Conservation (phyloP, 163 green algal genomes). For the Prototheca cutis region DNA sequence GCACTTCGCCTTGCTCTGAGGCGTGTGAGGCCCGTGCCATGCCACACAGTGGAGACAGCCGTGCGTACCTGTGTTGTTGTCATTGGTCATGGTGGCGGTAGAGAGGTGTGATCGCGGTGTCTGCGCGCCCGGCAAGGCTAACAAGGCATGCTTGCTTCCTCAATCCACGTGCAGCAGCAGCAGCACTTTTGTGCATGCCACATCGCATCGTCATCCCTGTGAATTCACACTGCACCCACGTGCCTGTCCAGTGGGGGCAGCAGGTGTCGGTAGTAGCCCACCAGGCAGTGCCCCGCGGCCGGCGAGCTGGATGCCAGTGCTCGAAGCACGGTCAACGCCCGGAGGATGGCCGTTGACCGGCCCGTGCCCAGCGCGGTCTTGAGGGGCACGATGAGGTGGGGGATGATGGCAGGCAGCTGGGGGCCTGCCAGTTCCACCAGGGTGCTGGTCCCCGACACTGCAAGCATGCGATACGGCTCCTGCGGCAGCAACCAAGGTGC, state of each 20-base stretch:
- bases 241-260: conserved; percentile 10
- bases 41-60: too few relatives aligned
- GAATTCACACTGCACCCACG: too few relatives aligned
- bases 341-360: not conserved
- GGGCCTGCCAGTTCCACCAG: not conserved
- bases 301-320: not conserved
- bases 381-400: conserved; percentile 17
- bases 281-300: conserved; percentile 2
- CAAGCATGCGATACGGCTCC: conserved; percentile 21
- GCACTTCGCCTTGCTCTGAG: too few relatives aligned
- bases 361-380: not conserved
- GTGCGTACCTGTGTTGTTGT: too few relatives aligned
- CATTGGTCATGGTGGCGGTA: too few relatives aligned
- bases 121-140: too few relatives aligned
- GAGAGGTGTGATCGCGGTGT: too few relatives aligned
- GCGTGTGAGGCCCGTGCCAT: not conserved
- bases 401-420: conserved; percentile 9
- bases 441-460: conserved; percentile 1
- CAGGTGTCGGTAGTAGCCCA: conserved; percentile 20
- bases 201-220: too few relatives aligned
- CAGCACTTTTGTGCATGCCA: too few relatives aligned
- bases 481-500: not conserved
- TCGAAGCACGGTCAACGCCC: not conserved
- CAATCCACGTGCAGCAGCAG: too few relatives aligned
- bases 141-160: too few relatives aligned